Evolutionary conservation across 768 basidiomycete genomes (phyloP).

Genomic region (Arthromyces matolae): DNA sequence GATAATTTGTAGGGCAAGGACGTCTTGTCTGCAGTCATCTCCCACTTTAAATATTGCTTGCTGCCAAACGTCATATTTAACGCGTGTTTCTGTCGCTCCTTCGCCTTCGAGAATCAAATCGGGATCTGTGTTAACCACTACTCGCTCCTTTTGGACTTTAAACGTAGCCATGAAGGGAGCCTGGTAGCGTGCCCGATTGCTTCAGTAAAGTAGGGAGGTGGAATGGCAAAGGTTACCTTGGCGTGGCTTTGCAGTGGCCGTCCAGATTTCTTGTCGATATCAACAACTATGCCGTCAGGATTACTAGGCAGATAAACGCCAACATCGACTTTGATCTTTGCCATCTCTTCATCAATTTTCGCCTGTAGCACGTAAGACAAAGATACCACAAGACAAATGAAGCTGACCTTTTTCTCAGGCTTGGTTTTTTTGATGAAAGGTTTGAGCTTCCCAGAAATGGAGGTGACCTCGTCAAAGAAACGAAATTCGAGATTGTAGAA

Average conservation of each 20-base stretch:
- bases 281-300: slow-evolving; percentile 94
- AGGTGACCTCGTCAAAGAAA: slow-evolving; percentile 96
- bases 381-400: too few relatives aligned
- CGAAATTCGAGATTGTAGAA: slow-evolving; percentile 95
- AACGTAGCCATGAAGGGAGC: slow-evolving; percentile 99
- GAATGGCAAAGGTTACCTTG: slow-evolving; percentile 58
- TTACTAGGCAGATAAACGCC: slow-evolving; percentile 98
- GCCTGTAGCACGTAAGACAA: slow-evolving; percentile 52
- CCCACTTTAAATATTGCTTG: slow-evolving; percentile 99
- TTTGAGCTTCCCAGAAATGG: slow-evolving; percentile 96
- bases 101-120: slow-evolving; percentile 69
- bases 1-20: slow-evolving; percentile 94
- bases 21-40: slow-evolving; percentile 97
- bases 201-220: not conserved
- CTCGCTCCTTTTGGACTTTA: slow-evolving; percentile 87
- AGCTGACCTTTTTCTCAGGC: slow-evolving; percentile 86
- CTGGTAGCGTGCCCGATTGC: slow-evolving; percentile 41
- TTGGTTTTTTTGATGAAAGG: slow-evolving; percentile 95
- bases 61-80: slow-evolving; percentile 89
- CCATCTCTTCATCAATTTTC: slow-evolving; percentile 99
- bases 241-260: slow-evolving; percentile 96
- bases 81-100: slow-evolving; percentile 50
- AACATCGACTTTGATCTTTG: slow-evolving; percentile 86
- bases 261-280: slow-evolving; percentile 95
- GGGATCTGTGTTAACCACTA: slow-evolving; percentile 64